A percentile compares a stretch with the other conserved stretches of the same genome.
Evolutionary conservation across 2,329 filamentous ascomycete species (phyloP).

Genomic region (Pseudocercospora musae): DNA sequence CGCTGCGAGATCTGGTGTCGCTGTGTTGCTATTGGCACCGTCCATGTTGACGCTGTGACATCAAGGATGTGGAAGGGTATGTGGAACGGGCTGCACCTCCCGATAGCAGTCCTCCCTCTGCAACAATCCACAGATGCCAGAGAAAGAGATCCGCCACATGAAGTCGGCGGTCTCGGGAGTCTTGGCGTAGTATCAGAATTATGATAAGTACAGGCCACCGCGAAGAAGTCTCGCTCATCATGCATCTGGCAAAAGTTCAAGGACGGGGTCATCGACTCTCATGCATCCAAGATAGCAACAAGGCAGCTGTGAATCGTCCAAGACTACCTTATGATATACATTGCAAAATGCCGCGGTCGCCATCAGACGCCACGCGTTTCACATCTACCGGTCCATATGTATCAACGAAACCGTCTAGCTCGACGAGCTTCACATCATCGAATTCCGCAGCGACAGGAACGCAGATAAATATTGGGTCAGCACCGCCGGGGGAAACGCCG

Average conservation of each 20-base stretch:
- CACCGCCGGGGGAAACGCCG: constrained; percentile 47
- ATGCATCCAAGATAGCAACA: constrained; percentile 12
- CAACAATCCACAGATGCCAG: too few relatives aligned
- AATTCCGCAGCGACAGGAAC: constrained; percentile 27
- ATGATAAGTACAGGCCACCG: not conserved
- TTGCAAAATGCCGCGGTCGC: constrained; percentile 59
- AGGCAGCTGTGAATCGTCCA: not conserved
- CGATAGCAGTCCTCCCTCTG: too few relatives aligned
- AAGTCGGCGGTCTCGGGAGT: not conserved
- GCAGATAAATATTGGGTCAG: constrained; percentile 29
- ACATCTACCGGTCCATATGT: constrained; percentile 69
- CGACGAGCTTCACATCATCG: constrained; percentile 35
- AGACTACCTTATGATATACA: not conserved
- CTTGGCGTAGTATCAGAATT: not conserved
- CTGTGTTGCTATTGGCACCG: not conserved
- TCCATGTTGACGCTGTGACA: not conserved
- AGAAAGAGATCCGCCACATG: not conserved
- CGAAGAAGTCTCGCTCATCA: not conserved
- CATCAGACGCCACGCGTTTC: constrained; percentile 77
- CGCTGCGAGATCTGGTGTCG: constrained; percentile 33
- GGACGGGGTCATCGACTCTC: not conserved
- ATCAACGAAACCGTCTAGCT: constrained; percentile 55
- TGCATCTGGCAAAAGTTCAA: constrained; percentile 3
- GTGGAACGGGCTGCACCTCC: too few relatives aligned
- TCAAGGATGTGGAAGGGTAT: too few relatives aligned